Evolutionary conservation across 371 early-diverging fungal genomes (phyloP), one percentile per base, ranked within the genome.

Genomic region (Apophysomyces sp.): DNA sequence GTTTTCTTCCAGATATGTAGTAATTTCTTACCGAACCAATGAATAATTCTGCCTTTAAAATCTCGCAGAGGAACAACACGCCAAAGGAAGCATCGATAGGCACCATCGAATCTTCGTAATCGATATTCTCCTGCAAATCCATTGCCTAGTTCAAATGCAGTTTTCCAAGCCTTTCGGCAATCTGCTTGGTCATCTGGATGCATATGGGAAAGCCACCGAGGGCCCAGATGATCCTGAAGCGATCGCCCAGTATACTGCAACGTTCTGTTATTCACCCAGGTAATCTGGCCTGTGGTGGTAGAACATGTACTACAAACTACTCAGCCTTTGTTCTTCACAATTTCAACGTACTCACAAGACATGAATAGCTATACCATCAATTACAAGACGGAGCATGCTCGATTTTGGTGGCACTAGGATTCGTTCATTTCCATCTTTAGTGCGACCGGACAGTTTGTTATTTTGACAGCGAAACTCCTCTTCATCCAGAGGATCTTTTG

Each of bases 361-460:
- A 72, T 83, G 85, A 40, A 83, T 85, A 3, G 88, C 74, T 32
- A 86, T 87, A 7, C 84, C 84, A 71, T 87, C 88, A 39, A 87
- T 80, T 30, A 87, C 81, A 30, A 85, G 56, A 3, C 88, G 81
- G 32, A 86, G 57, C 2, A 87, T 59, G 16, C 82, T 77, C 12
- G 85, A 78, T 52, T 81, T 84, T 4, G 86, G 87, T 12, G 73
- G 71, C 0, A 76, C 69, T 24, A 77, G 60, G 21, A 76, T 69
- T 1, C 67, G 73, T 34, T 79, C 76, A 7, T 63, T 55, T 0
- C 68, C 69, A 29, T 57, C 61, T 18, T 61, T 57, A 21, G 13
- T 57, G 9, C 37, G 55, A 5, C 52, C 36, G 16, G 26, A 40
- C 11, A 34, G 21, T 58, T 55, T 40, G 31, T 53, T 30, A 15